A percentile compares a stretch with the other conserved stretches of the same genome.
These are phyloP conservation scores for Lactuca sativa DNA, from an alignment of 129 eudicot genomes.

Conservation along the genomic window DNA sequence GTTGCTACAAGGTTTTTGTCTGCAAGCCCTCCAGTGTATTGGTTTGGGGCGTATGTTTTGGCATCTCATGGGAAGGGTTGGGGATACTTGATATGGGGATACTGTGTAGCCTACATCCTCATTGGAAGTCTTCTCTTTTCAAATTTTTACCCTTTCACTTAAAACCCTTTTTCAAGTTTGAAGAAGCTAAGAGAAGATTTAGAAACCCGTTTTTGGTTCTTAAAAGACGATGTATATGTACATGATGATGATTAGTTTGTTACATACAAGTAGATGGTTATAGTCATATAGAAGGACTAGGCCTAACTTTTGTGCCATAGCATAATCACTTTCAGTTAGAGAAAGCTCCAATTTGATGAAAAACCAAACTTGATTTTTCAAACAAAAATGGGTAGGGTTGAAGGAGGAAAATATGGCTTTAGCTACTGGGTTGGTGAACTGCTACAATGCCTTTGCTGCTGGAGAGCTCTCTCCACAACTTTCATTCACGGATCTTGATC, in stretches of 20 bases:
- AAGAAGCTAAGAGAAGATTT: neutral
- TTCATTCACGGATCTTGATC: too few species aligned
- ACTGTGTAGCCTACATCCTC: slow-evolving; percentile 70
- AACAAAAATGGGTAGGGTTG: neutral
- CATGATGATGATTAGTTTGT: too few species aligned
- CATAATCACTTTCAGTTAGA: too few species aligned
- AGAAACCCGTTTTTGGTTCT: slow-evolving; percentile 3
- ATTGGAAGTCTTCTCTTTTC: slow-evolving; percentile 91
- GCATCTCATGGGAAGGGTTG: slow-evolving; percentile 45
- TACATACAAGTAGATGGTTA: slow-evolving; percentile 10
- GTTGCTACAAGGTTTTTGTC: slow-evolving; percentile 91
- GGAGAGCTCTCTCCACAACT: too few species aligned
- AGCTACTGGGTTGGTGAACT: too few species aligned
- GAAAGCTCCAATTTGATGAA: slow-evolving; percentile 19
- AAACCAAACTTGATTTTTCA: slow-evolving; percentile 14
- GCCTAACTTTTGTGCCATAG: slow-evolving; percentile 84
- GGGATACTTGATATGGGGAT: slow-evolving; percentile 74
- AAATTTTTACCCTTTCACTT: slow-evolving; percentile 92
- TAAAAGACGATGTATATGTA: slow-evolving; percentile 32
- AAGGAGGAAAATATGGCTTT: too few species aligned
- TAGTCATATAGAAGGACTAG: slow-evolving; percentile 71
- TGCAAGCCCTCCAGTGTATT: slow-evolving; percentile 77
- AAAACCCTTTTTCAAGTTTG: neutral
- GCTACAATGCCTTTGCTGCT: too few species aligned
- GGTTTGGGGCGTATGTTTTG: slow-evolving; percentile 73